Conservation (phyloP, 2,329 filamentous ascomycete genomes). For the Penicillium sp. region DNA sequence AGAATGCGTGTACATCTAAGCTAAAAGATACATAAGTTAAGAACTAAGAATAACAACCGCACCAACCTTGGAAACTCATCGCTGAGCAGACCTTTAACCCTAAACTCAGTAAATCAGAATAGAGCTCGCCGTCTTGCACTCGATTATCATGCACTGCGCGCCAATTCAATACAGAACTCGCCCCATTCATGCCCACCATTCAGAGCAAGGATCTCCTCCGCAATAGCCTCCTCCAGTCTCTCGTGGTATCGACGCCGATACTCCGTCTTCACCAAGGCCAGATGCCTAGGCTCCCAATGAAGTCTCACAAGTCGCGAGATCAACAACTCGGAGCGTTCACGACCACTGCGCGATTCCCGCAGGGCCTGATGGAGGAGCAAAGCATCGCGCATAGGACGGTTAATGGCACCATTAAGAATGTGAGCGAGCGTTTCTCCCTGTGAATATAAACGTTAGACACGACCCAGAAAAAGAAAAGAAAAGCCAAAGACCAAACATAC, state of each 20-base stretch:
- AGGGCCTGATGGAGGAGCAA: slow-evolving; percentile 89
- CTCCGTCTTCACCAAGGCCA: slow-evolving; percentile 76
- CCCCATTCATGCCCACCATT: slow-evolving; percentile 63
- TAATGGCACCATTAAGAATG: slow-evolving; percentile 95
- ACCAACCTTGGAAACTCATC: neutral
- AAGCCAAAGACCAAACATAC: slow-evolving; percentile 58
- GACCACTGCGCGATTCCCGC: slow-evolving; percentile 67
- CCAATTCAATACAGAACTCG: slow-evolving; percentile 70
- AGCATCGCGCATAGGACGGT: slow-evolving; percentile 89
- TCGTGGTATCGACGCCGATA: slow-evolving; percentile 76
- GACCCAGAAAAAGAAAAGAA: slow-evolving; percentile 5
- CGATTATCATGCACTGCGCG: slow-evolving; percentile 26
- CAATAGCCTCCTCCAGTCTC: slow-evolving; percentile 75
- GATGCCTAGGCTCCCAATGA: slow-evolving; percentile 87
- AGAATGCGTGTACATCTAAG: slow-evolving; percentile 1
- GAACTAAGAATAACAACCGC: neutral
- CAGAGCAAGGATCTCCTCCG: slow-evolving; percentile 68
- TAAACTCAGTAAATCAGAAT: neutral
- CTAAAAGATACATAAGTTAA: neutral
- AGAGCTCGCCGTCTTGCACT: neutral
- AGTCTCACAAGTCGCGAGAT: slow-evolving; percentile 84
- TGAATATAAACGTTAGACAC: slow-evolving; percentile 14
- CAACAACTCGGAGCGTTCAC: slow-evolving; percentile 80
- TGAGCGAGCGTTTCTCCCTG: slow-evolving; percentile 94
- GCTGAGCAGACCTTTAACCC: neutral